Base-by-base conservation (phyloP, 176 grass and related monocot species). In the Panicum miliaceum region DNA sequence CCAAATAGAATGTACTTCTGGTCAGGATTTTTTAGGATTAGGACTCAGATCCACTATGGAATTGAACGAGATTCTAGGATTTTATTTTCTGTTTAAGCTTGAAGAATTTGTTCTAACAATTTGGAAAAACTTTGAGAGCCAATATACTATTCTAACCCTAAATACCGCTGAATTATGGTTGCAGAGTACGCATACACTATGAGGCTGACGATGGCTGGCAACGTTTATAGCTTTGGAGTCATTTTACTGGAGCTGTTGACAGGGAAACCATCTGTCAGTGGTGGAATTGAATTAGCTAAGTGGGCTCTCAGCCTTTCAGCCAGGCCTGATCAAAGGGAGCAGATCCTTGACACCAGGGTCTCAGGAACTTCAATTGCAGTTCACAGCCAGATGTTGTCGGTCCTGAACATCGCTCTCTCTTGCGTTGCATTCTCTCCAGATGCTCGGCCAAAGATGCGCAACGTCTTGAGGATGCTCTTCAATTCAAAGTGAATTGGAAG, bases 161-260 rank as follows among this genome's bases (percentile, higher is more conserved):
- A 81, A 23, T 74, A 59, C 16, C 16, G 70, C 61, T 58, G 27
- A 77, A 71, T 67, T 76, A 7, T 81, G 47, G 23, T 85, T 94
- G 71, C 90, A 98, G 96, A 98, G 77, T 98, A 98, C 51, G 96
- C 93, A 0, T 95, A 95, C 32, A 98, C 91, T 25, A 95, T 95
- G 96, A 92, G 85, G 68, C 4, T 98, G 25, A 95, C 93, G 1
- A 90, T 92, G 85, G 71, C 91, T 52, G 91, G 93, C 43, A 99
- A 94, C 4, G 83, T 99, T 0, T 96, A 99, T 48, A 94, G 91
- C 59, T 99, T 96, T 52, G 96, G 93, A 62, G 91, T 99, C 50
- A 70, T 99, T 29, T 86, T 99, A 23, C 86, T 99, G 20, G 96
- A 94, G 75, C 82, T 96, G 37, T 76, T 99, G 75, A 90, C 93